Evolutionary conservation across 768 basidiomycete genomes (phyloP), one percentile per base, ranked within the genome.

Genomic region (Dacryopinax spathularia): DNA sequence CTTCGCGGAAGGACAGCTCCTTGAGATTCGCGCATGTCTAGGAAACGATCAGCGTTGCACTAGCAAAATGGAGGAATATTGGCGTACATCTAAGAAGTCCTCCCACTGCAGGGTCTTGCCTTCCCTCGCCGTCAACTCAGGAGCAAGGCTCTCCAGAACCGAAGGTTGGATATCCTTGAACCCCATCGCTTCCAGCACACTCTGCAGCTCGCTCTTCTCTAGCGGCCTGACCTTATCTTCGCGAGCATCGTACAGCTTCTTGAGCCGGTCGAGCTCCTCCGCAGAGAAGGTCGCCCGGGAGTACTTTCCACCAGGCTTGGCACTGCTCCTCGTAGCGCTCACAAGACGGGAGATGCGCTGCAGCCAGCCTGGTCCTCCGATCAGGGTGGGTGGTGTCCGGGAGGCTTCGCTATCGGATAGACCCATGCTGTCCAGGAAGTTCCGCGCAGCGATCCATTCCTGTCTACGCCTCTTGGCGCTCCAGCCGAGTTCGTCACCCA

Each of bases 51-150:
- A 65, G 56, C 31, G 61, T 56, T 20, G 27, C 34, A 41, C n/a
- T 37, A 37, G 37, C 61, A 31, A 20, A 16, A 39, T 60, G 27
- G 63, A 15, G 34, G 27, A 75, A 84, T 15, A n/a, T n/a, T n/a
- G n/a, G n/a, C n/a, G n/a, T 67, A 89, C 89, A 82, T 94, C 91
- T 60, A 93, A 78, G 72, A 94, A 94, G 70, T 90, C 89, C 67
- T 94, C 88, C 69, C 91, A 84, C 66, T 85, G 83, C 56, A 96
- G 74, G 29, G 80, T 79, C 31, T 74, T 73, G 68, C 79, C 77
- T 22, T 74, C 66, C 34, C 73, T 69, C 48, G 70, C 73, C 63
- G 75, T 75, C 35, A 77, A 74, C 66, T 76, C 75, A 22, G 68
- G 62, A n/a, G 76, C 62, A 59, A 77, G 73, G 27, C 66, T 65